phyloP scores from a whole-genome alignment of 1,284 basidiomycete genomes.

The Trichosporon ovoides region DNA sequence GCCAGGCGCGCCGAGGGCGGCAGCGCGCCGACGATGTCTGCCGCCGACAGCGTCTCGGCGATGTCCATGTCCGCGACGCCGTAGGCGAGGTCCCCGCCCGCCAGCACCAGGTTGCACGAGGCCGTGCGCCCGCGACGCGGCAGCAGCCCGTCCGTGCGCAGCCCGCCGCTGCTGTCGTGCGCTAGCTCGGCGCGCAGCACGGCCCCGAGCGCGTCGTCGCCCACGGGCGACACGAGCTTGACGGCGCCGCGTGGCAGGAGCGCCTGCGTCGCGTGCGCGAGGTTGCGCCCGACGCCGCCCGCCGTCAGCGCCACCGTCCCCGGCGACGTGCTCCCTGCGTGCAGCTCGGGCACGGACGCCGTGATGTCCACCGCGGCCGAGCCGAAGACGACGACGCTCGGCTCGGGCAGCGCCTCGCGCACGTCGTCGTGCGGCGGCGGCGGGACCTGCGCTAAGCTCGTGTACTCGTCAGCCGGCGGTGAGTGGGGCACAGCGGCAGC shows the following conservation, averaged over 20 bases:
- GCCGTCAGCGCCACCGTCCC: conserved; percentile 68
- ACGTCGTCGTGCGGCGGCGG: neutral
- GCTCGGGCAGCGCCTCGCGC: conserved; percentile 20
- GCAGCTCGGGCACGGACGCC: conserved; percentile 49
- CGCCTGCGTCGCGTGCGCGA: conserved; percentile 71
- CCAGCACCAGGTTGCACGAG: conserved; percentile 78
- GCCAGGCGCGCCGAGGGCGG: conserved; percentile 56
- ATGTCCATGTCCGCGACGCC: conserved; percentile 92
- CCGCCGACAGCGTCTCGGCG: conserved; percentile 52
- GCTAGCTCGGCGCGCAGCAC: conserved; percentile 59
- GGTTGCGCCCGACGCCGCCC: conserved; percentile 90
- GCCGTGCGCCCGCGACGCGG: conserved; percentile 55
- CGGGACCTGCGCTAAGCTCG: neutral
- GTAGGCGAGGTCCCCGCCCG: conserved; percentile 66
- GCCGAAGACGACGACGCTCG: conserved; percentile 64
- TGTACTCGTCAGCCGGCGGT: neutral
- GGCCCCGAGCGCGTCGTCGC: conserved; percentile 61
- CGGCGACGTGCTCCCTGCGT: conserved; percentile 63
- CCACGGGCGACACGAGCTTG: conserved; percentile 50
- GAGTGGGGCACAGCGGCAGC: neutral
- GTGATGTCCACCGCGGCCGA: conserved; percentile 83
- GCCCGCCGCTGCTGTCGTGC: conserved; percentile 53
- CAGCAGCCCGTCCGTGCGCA: conserved; percentile 77
- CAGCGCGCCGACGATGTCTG: neutral
- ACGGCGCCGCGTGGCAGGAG: conserved; percentile 34